These are phyloP conservation scores for Phialophora macrospora DNA, from an alignment of 2,329 filamentous ascomycete species.

Conservation along the genomic window DNA sequence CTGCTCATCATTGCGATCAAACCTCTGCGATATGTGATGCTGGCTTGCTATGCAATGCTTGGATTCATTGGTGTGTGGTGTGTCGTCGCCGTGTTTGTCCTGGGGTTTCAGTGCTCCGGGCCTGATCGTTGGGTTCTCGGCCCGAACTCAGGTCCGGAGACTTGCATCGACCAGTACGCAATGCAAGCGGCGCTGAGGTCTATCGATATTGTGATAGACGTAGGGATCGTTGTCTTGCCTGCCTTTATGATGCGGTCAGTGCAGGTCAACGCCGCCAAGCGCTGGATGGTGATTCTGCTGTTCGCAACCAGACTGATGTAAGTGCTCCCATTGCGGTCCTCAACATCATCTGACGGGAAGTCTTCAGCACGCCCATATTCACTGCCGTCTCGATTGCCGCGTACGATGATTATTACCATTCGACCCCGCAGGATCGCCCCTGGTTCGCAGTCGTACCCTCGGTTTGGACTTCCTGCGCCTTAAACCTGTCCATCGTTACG, in stretches of 20 bases:
- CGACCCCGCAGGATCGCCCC: slow-evolving; percentile 34
- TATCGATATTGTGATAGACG: slow-evolving; percentile 38
- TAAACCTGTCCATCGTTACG: slow-evolving; percentile 40
- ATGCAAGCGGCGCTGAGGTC: slow-evolving; percentile 35
- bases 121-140: slow-evolving; percentile 34
- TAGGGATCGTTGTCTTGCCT: slow-evolving; percentile 37
- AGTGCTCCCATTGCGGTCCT: slow-evolving; percentile 9
- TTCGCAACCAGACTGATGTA: slow-evolving; percentile 39
- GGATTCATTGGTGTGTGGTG: slow-evolving; percentile 33
- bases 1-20: slow-evolving; percentile 40
- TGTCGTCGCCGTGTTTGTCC: slow-evolving; percentile 32
- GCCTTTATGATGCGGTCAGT: slow-evolving; percentile 39
- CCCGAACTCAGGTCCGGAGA: slow-evolving; percentile 22
- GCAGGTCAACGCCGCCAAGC: slow-evolving; percentile 31
- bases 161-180: slow-evolving; percentile 38
- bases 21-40: slow-evolving; percentile 33
- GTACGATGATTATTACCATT: slow-evolving; percentile 32
- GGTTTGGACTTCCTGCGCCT: slow-evolving; percentile 37
- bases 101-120: slow-evolving; percentile 38
- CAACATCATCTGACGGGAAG: background rate
- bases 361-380: slow-evolving; percentile 28
- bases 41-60: slow-evolving; percentile 33
- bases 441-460: slow-evolving; percentile 37
- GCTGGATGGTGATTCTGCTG: slow-evolving; percentile 35
- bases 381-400: slow-evolving; percentile 31